phyloP scores from a whole-genome alignment of 2,329 filamentous ascomycete species.

The Fusarium veterinarium region DNA sequence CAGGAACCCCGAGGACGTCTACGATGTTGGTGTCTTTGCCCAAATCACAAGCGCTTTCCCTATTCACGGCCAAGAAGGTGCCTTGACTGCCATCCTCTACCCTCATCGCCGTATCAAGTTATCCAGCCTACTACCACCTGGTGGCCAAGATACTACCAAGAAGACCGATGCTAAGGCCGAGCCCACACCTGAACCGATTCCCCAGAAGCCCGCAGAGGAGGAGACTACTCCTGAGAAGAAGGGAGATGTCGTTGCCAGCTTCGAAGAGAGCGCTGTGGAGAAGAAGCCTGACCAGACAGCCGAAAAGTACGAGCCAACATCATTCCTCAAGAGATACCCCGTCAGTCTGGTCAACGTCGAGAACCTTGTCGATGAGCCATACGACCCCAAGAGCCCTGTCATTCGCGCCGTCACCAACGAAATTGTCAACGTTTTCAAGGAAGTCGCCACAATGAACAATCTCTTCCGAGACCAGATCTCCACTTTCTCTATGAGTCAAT shows the following conservation, averaged over 20 bases:
- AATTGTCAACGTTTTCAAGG: conserved; percentile 99
- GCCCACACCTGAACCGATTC: conserved; percentile 68
- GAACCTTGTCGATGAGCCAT: conserved; percentile 88
- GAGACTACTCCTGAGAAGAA: conserved; percentile 73
- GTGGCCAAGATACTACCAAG: conserved; percentile 59
- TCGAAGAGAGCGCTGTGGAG: conserved; percentile 83
- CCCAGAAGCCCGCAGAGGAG: conserved; percentile 64
- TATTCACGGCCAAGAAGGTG: conserved; percentile 84
- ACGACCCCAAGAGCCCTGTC: conserved; percentile 88
- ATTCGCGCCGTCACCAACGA: conserved; percentile 95
- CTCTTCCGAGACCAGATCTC: conserved; percentile 98
- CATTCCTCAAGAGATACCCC: conserved; percentile 89
- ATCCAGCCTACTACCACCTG: conserved; percentile 81
- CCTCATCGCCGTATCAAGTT: conserved; percentile 95
- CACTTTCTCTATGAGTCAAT: conserved; percentile 95
- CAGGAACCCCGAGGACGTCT: conserved; percentile 88
- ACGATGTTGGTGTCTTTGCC: conserved; percentile 96
- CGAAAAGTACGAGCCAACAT: conserved; percentile 83
- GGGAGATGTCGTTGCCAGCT: conserved; percentile 96
- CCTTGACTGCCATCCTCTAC: conserved; percentile 92
- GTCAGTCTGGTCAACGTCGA: conserved; percentile 97
- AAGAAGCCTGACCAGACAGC: conserved; percentile 62
- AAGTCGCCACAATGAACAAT: conserved; percentile 92
- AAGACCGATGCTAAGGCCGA: conserved; percentile 64
- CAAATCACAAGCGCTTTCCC: conserved; percentile 98